Evolutionary conservation across 2,329 filamentous ascomycete genomes (phyloP).

Genomic region (Colletotrichum truncatum): DNA sequence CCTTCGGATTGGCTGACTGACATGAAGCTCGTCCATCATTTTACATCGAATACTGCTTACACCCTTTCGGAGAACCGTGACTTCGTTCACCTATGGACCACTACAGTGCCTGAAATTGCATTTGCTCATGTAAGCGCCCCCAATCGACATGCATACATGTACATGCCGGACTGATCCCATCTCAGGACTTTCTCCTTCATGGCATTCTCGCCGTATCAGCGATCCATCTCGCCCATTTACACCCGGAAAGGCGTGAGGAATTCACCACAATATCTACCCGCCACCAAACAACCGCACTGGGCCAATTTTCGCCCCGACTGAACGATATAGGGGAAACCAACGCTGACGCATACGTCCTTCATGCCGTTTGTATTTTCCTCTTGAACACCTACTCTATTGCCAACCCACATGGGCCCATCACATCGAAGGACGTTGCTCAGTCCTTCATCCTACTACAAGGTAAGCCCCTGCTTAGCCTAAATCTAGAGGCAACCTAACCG

Average conservation of each 20-base stretch:
- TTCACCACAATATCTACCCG: conserved; percentile 29
- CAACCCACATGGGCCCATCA: conserved; percentile 12
- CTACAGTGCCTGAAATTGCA: conserved; percentile 17
- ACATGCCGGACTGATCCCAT: background rate
- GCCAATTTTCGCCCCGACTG: conserved; percentile 28
- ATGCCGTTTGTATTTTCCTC: conserved; percentile 33
- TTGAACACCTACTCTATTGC: conserved; percentile 32
- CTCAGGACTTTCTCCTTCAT: conserved; percentile 33
- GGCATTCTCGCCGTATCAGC: conserved; percentile 32
- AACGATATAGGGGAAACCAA: conserved; percentile 31
- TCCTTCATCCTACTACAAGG: conserved; percentile 33
- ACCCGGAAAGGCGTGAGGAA: conserved; percentile 25
- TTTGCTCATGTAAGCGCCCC: conserved; percentile 20
- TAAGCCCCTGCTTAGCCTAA: background rate
- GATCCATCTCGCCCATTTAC: conserved; percentile 28
- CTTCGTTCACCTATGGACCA: conserved; percentile 23
- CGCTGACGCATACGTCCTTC: conserved; percentile 33
- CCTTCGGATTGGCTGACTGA: conserved; percentile 16
- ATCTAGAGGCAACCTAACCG: background rate
- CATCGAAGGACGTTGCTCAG: conserved; percentile 29
- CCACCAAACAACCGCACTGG: conserved; percentile 31
- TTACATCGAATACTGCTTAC: conserved; percentile 16
- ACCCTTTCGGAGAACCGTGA: conserved; percentile 23
- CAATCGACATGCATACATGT: no score
- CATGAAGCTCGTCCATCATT: conserved; percentile 23